A percentile compares a stretch with the other conserved stretches of the same genome.
Evolutionary conservation across 306 rosid genomes (phyloP).

Genomic region (Vicia sativa): DNA sequence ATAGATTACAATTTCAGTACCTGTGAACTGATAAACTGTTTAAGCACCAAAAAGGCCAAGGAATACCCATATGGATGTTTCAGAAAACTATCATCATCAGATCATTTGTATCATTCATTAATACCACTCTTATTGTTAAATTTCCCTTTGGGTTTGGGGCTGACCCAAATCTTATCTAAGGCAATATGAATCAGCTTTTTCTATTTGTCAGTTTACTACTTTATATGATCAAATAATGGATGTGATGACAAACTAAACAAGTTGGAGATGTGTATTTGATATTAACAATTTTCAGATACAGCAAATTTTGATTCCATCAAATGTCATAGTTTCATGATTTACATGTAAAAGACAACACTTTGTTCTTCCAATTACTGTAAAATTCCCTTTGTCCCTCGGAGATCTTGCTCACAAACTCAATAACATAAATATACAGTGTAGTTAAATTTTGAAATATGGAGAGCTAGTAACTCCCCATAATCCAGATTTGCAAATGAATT

Average conservation of each 20-base stretch:
- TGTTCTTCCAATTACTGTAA: conserved; percentile 20
- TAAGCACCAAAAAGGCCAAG: conserved; percentile 16
- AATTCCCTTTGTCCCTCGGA: conserved; percentile 7
- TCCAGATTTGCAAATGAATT: conserved; percentile 27
- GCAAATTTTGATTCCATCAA: background rate
- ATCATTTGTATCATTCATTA: conserved; percentile 17
- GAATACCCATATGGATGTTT: conserved; percentile 20
- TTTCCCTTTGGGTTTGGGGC: conserved; percentile 27
- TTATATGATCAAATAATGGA: conserved; percentile 21
- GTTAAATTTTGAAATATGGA: conserved; percentile 32
- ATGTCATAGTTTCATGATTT: conserved; percentile 29
- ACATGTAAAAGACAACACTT: conserved; percentile 15
- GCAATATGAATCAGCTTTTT: background rate
- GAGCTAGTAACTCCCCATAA: conserved; percentile 22
- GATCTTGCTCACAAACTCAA: conserved; percentile 29
- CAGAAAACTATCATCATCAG: conserved; percentile 10
- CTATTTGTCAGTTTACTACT: conserved; percentile 29
- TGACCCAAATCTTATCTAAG: conserved; percentile 24
- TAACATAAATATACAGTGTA: conserved; percentile 12
- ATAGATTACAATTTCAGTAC: conserved; percentile 27
- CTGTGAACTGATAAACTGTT: conserved; percentile 20
- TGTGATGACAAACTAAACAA: conserved; percentile 22
- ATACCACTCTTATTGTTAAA: conserved; percentile 19
- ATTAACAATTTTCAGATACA: conserved; percentile 16
- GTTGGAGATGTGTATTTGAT: conserved; percentile 28